Evolutionary conservation across 208 protist species (phyloP), one percentile per base, ranked within the genome.

Genomic region (Trypanosoma mega): DNA sequence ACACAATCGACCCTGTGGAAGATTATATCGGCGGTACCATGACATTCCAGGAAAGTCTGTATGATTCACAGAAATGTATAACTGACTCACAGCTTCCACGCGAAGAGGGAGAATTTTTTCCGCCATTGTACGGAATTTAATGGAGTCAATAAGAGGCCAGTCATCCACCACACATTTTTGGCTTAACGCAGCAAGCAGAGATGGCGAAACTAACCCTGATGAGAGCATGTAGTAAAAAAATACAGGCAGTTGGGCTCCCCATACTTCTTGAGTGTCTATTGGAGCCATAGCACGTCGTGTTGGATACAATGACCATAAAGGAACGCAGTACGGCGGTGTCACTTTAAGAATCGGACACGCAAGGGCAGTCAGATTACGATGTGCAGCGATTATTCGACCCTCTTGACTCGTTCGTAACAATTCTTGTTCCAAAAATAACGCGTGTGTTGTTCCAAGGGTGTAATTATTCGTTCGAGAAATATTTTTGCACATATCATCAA

Each of bases 121-220:
- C n/a, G 85, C 74, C 31, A 77, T 67, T 41, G 61, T 61, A 61
- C 89, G 85, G 68, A 82, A 92, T 51, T 76, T 64, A 2, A 75
- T 58, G 27, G 82, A 85, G 62, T 95, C 89, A 39, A 92, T 76
- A 53, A 95, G 75, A 26, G 89, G 89, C 85, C 85, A 92, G 62
- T 89, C 80, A 69, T 95, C 85, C 30, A 79, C 73, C 1, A 95
- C 55, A 23, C 59, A 46, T 43, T 72, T 64, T 47, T 92, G 82
- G 27, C 66, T 79, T 34, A 90, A 54, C n/a, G 75, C 77, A n/a
- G 78, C 60, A 36, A 90, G 82, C 21, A 81, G 78, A 36, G 75
- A 66, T 24, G 89, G 71, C 53, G 86, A 69, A 34, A 90, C 47
- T 30, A 82, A 74, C 14, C 85, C 85, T 34, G 63, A 66, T 57